A percentile compares a stretch with the other conserved stretches of the same genome.
Conservation (phyloP, 192 early-diverging fungal genomes). For the Mortierella claussenii region DNA sequence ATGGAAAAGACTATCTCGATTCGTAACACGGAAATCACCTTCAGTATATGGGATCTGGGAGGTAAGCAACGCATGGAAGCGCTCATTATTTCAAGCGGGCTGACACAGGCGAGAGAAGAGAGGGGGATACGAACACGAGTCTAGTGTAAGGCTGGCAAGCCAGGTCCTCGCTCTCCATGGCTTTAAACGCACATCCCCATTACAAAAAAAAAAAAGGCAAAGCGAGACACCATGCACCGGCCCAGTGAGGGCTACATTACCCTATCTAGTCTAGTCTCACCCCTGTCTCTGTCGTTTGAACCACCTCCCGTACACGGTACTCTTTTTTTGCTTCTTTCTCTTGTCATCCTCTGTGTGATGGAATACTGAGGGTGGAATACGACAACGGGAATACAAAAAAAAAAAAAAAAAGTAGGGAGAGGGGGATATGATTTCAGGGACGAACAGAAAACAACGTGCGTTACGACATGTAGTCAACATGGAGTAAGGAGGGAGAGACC, state of each 20-base stretch:
- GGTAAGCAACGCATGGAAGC: conserved; percentile 70
- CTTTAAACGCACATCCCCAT: too few relatives aligned
- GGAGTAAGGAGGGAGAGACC: too few relatives aligned
- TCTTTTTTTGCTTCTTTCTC: conserved; percentile 2
- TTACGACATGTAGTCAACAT: too few relatives aligned
- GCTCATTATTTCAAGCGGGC: too few relatives aligned
- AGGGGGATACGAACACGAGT: not conserved
- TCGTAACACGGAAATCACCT: conserved; percentile 91
- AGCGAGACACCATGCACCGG: too few relatives aligned
- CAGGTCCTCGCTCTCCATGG: too few relatives aligned
- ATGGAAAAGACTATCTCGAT: conserved; percentile 96
- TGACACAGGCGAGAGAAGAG: not conserved
- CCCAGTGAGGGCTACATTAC: too few relatives aligned
- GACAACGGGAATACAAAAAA: not conserved
- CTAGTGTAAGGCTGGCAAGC: too few relatives aligned
- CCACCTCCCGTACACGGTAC: too few relatives aligned
- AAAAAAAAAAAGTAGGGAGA: not conserved
- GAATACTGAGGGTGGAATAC: not conserved
- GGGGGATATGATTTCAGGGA: not conserved
- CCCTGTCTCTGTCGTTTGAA: not conserved
- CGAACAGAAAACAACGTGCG: not conserved
- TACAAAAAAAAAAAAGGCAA: conserved; percentile 6
- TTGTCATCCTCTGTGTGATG: not conserved
- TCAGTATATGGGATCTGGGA: conserved; percentile 98
- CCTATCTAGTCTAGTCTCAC: too few relatives aligned